Base-by-base conservation (phyloP, 345 rosid species). In the Dovyalis caffra region DNA sequence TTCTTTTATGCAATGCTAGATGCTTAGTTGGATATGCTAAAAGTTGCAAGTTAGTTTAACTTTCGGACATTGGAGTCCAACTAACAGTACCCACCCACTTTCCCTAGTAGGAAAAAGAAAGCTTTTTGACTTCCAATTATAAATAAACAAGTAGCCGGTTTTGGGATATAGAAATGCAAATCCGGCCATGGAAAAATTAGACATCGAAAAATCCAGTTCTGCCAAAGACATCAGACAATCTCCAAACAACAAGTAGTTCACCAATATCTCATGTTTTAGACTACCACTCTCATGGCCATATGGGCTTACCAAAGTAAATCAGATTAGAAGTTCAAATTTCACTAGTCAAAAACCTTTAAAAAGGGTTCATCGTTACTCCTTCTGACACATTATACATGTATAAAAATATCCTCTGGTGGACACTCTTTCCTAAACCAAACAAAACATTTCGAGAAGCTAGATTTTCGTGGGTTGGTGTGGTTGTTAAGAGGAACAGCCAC, bases 401-500 rank as follows among this genome's bases (percentile, higher is more conserved):
- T 1, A 6, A 40, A 26, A 6, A 1, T 43, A 45, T 73, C 35
- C 10, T 64, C 15, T 14, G 45, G 8, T 15, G 68, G 23, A 26
- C 72, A 69, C 70, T 64, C 73, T 61, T 80, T 70, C 78, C 65
- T 34, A 69, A 73, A 66, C 82, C 77, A 66, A 75, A 67, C 75
- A 47, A 33, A 68, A 67, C 68, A 35, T 43, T 40, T 34, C 12
- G 51, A 49, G 51, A 32, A 62, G 25, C 40, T 7, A 49, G 56
- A 47, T 20, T 28, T 66, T 37, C 43, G 33, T 49, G 69, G 69
- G 74, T 76, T 79, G 85, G 77, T 77, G 56, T 53, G 80, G 83
- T 85, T 35, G 88, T 77, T 86, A 67, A 38, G 85, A 77, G 70
- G 33, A 67, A 29, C n/a, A 66, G 67, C 65, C 5, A 33, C 57